phyloP scores from a whole-genome alignment of 805 yeast species.

The Yarrowia keelungensis region DNA sequence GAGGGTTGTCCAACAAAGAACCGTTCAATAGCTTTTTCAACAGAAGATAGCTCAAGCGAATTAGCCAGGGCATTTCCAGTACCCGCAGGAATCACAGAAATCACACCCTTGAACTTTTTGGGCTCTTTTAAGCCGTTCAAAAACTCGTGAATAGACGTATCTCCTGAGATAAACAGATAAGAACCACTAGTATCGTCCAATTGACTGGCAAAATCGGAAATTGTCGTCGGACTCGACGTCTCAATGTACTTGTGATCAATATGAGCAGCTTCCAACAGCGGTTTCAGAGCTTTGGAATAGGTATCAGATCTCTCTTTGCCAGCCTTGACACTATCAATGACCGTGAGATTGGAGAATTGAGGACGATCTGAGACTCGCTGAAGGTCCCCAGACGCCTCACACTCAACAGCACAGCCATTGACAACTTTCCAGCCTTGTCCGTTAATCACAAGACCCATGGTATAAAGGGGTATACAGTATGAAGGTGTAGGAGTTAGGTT shows the following conservation, averaged over 20 bases:
- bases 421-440: conserved; percentile 31
- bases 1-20: conserved; percentile 45
- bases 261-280: conserved; percentile 49
- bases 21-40: conserved; percentile 47
- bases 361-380: not conserved
- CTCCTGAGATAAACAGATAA: conserved; percentile 74
- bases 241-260: conserved; percentile 50
- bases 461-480: too few relatives aligned
- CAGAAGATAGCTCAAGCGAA: conserved; percentile 56
- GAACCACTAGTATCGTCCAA: conserved; percentile 47
- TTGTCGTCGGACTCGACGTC: conserved; percentile 48
- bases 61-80: conserved; percentile 84
- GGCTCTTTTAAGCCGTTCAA: conserved; percentile 55
- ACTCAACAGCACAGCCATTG: conserved; percentile 13
- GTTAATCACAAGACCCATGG: conserved; percentile 8
- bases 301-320: conserved; percentile 46
- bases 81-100: conserved; percentile 69
- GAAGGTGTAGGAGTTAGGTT: not conserved
- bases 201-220: conserved; percentile 47
- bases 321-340: conserved; percentile 49
- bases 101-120: conserved; percentile 34
- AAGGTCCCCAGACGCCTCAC: not conserved
- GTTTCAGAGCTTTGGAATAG: conserved; percentile 48
- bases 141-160: conserved; percentile 81
- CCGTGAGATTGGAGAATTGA: conserved; percentile 47